Evolutionary conservation across 73 alveolate genomes (phyloP).

Genomic region (Effrenium voratum): DNA sequence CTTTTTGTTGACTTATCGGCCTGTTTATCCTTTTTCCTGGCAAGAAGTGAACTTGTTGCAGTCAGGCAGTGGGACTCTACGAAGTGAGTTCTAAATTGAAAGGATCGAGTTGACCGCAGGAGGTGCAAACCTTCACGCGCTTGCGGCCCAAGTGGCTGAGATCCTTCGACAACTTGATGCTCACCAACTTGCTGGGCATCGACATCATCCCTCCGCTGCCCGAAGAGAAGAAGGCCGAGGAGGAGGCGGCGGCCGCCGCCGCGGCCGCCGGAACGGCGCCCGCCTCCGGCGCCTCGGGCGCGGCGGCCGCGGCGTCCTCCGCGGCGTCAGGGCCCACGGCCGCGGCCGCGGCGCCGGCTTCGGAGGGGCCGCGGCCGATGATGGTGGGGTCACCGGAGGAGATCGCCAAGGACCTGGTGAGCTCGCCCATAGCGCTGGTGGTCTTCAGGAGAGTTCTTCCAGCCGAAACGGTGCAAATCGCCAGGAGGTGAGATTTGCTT

Average conservation of each 20-base stretch:
- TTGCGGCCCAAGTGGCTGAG: constrained; percentile 59
- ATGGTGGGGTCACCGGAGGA: constrained; percentile 5
- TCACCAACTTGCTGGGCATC: constrained; percentile 57
- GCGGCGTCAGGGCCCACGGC: not conserved
- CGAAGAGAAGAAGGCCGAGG: not conserved
- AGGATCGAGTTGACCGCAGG: no score
- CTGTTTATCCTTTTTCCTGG: no score
- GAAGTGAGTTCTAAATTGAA: no score
- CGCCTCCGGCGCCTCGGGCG: not conserved
- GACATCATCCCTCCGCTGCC: constrained; percentile 29
- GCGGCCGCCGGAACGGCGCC: not conserved
- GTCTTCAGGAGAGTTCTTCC: no score
- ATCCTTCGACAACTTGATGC: constrained; percentile 33
- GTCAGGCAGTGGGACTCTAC: no score
- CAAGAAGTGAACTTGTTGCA: no score
- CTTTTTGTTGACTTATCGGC: no score
- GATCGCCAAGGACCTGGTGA: constrained; percentile 12
- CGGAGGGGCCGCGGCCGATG: not conserved
- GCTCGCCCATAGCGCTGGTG: constrained; percentile 38
- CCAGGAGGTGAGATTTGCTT: no score
- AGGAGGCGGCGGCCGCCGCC: not conserved
- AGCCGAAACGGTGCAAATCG: no score
- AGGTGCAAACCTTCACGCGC: not conserved
- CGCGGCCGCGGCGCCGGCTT: not conserved
- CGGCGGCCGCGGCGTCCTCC: not conserved